Evolutionary conservation across 805 yeast species (phyloP), one percentile per base, ranked within the genome.

Genomic region (Cyberlindnera nakhonratchasimensis): DNA sequence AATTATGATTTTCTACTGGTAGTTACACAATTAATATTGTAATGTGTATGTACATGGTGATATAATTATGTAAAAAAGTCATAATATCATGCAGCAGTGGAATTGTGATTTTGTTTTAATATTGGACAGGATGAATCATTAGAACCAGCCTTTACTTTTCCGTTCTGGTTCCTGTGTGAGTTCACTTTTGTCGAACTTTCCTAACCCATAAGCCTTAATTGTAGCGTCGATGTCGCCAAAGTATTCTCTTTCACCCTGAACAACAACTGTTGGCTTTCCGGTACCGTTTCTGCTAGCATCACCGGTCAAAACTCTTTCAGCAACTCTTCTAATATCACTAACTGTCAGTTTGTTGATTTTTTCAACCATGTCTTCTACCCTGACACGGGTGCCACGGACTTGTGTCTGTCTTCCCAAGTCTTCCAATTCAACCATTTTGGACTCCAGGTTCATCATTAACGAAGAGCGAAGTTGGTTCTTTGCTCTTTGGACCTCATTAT

Each of bases 351-450:
- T 59, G 45, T 85, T 89, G 47, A 93, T 88, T 55, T 80, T 79
- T 6, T 63, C 67, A 43, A 91, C 82, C 95, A 91, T 89, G 55
- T 89, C 96, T 25, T 71, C 67, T 8, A 88, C 82, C 12, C 86
- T 79, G 8, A 90, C 75, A 50, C 85, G 77, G 51, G 75, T 75
- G 32, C 88, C 87, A 59, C 85, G 88, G 34, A 86, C 78, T 63
- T 86, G 96, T 20, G 93, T 79, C 63, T 93, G 99, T 63, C 98
- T 79, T 12, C 98, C 98, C 65, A 90, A 72, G 57, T 93, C 99
- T 65, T 93, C 99, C 42, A 93, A 70, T 58, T 87, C 90, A n/a
- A 95, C 95, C 72, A 91, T 74, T 60, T 86, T 88, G 50, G 93
- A 82, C 63, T 93, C 99, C 35, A 90, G 73, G 57, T 90, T 91